A percentile compares a stretch with the other conserved stretches of the same genome.
Conservation (phyloP, 2,329 filamentous ascomycete genomes). For the Exophiala phaeomuriformis region DNA sequence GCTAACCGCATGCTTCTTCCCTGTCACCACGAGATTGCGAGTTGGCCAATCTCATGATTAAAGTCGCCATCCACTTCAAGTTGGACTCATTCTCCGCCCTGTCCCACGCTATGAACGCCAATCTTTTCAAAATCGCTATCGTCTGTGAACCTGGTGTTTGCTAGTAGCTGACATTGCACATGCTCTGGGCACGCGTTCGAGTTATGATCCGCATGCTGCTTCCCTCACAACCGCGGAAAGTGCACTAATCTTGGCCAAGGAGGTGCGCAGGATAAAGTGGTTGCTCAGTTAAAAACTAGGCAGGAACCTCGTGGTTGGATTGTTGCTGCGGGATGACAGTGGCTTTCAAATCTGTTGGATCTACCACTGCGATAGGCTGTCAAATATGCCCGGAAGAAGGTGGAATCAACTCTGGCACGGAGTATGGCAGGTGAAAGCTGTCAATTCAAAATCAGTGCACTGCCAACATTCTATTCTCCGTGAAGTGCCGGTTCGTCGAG, state of each 20-base stretch:
- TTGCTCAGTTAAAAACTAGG: no score
- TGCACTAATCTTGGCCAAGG: no score
- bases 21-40: slow-evolving; percentile 9
- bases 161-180: neutral
- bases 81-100: neutral
- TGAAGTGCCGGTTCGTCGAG: neutral
- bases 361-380: no score
- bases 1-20: neutral
- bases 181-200: neutral
- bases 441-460: neutral
- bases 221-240: no score
- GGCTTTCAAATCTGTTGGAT: no score
- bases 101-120: slow-evolving; percentile 1
- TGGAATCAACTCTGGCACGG: neutral
- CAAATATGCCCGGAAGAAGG: no score
- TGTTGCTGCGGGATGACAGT: no score
- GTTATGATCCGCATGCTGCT: no score
- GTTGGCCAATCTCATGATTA: neutral
- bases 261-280: no score
- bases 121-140: neutral
- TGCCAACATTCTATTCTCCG: neutral
- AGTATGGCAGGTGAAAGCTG: neutral
- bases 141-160: neutral
- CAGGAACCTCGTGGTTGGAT: no score
- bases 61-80: neutral